Evolutionary conservation across 345 rosid genomes (phyloP), one percentile per base, ranked within the genome.

Genomic region (Euphorbia tirucalli): DNA sequence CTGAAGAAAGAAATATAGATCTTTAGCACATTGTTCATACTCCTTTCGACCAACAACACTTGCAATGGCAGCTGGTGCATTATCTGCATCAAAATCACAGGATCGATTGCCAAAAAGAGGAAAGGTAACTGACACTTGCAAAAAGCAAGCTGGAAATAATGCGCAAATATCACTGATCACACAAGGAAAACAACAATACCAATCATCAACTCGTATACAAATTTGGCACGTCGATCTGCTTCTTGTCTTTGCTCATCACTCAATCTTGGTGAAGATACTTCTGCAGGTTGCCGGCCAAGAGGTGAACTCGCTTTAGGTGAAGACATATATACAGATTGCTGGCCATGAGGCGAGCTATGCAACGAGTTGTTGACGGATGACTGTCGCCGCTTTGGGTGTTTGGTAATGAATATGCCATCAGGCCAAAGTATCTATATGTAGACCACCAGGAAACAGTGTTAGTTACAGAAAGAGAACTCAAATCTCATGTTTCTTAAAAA

Each of bases 1-100:
- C 97, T 96, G 98, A 75, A 96, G 86, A 78, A 96, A 91, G 84
- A 88, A 89, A 82, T 96, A 96, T 65, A 96, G 88, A 76, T 96
- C 99, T 82, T 85, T 89, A 0, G 91, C 95, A 70, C 90, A 86
- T 77, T 93, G 97, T 82, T 89, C 92, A 64, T 96, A 96, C 82
- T 96, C 98, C 83, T 82, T 96, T 28, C 90, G 89, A 61, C 99
- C 98, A 50, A 96, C 91, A 65, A 96, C 92, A 39, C 97, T 74
- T 24, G 89, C 93, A 65, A 96, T 76, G 16, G 93, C 71, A 24
- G 91, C 86, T 0, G 99, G 99, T 50, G 99, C 97, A 64, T 84
- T 93, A 60, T 91, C 99, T 96, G 93, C 74, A 76, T 55, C 52
- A 5, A 67, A 44, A 74, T 28, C 22, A 4, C 13, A n/a, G 35